These are phyloP conservation scores for Trichosporon coremiiforme DNA, from an alignment of 1,284 basidiomycete species.

Conservation along the genomic window DNA sequence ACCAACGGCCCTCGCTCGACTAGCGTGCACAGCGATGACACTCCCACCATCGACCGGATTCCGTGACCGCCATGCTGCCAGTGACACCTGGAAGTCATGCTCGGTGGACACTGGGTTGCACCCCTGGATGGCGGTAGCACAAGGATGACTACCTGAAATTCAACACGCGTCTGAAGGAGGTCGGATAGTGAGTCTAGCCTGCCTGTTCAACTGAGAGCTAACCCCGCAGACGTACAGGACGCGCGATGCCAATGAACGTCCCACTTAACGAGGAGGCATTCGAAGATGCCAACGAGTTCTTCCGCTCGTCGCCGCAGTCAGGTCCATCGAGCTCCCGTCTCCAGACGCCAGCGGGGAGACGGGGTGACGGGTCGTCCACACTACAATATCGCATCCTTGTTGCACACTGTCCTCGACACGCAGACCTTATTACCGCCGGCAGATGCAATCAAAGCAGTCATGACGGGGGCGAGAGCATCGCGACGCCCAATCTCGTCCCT, in stretches of 20 bases:
- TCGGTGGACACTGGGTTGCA: conserved; percentile 21
- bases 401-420: not conserved
- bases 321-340: not conserved
- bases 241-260: conserved; percentile 59
- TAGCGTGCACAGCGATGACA: not conserved
- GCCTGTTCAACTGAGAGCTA: not conserved
- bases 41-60: not conserved
- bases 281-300: conserved; percentile 75
- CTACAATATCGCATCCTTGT: not conserved
- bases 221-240: conserved; percentile 46
- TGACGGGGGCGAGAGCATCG: not conserved
- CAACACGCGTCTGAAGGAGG: conserved; percentile 48
- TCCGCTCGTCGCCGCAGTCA: conserved; percentile 56
- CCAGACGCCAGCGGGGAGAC: not conserved
- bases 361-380: not conserved
- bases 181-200: conserved; percentile 50
- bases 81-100: conserved; percentile 27
- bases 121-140: conserved; percentile 25
- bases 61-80: conserved; percentile 25
- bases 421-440: conserved; percentile 15
- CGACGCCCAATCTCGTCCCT: not conserved
- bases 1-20: not conserved
- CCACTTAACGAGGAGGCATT: conserved; percentile 77
- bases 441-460: not conserved
- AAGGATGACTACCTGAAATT: conserved; percentile 43